These are phyloP conservation scores for Yamadazyma membranifaciens DNA, from an alignment of 1,139 yeast genomes.

Conservation along the genomic window DNA sequence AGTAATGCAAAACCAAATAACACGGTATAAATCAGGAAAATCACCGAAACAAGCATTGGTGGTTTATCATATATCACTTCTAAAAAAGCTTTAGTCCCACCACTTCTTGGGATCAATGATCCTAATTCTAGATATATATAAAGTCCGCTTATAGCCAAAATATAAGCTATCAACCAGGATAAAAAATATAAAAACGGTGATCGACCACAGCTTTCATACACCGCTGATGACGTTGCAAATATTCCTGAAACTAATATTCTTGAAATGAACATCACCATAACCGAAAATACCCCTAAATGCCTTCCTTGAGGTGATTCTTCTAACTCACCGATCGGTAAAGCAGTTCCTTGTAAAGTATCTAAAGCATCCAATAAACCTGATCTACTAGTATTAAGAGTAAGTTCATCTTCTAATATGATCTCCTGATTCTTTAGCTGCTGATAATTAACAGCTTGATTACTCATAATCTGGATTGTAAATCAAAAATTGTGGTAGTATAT, in stretches of 20 bases:
- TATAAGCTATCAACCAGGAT: constrained; percentile 62
- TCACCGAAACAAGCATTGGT: constrained; percentile 55
- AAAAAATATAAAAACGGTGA: constrained; percentile 56
- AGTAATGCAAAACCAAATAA: constrained; percentile 65
- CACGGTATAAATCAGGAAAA: constrained; percentile 56
- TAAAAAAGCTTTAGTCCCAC: constrained; percentile 70
- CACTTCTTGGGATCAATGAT: constrained; percentile 66
- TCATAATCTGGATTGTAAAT: not conserved
- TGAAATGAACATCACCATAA: constrained; percentile 60
- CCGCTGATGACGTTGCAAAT: constrained; percentile 67
- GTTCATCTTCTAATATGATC: constrained; percentile 2
- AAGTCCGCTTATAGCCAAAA: constrained; percentile 63
- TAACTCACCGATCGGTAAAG: constrained; percentile 16
- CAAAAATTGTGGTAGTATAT: too few species aligned
- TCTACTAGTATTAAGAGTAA: constrained; percentile 4
- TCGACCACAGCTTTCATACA: constrained; percentile 67
- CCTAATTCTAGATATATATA: constrained; percentile 69
- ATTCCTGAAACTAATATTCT: constrained; percentile 79
- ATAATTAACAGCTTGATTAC: not conserved
- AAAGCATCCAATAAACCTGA: constrained; percentile 8
- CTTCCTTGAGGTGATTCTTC: constrained; percentile 74
- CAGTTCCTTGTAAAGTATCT: constrained; percentile 4
- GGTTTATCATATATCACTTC: constrained; percentile 66
- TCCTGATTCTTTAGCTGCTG: constrained; percentile 2
- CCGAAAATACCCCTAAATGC: constrained; percentile 67